Conservation (phyloP, 768 basidiomycete genomes). For the Kwoniella mangroviensis region DNA sequence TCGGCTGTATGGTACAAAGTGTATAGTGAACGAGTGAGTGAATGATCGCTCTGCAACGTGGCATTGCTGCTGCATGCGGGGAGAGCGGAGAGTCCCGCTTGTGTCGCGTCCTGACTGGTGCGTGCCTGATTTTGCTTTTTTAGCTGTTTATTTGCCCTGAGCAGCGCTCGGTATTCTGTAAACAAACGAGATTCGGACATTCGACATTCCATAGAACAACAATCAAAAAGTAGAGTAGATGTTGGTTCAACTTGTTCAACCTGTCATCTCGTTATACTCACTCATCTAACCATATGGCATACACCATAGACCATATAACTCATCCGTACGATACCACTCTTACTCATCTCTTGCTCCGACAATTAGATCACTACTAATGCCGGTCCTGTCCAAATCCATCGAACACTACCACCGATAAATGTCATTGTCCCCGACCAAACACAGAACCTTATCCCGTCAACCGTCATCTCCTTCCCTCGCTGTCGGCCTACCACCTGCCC, state of each 20-base stretch:
- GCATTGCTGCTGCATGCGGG: background rate
- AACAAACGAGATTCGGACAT: slow-evolving; percentile 2
- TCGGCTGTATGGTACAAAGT: too few relatives aligned
- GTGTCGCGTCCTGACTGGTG: background rate
- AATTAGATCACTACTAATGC: background rate
- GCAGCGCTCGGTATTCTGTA: background rate
- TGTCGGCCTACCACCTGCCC: slow-evolving; percentile 44
- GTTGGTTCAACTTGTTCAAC: slow-evolving; percentile 6
- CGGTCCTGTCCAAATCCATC: slow-evolving; percentile 1
- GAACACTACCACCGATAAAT: background rate
- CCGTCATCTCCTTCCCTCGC: slow-evolving; percentile 46
- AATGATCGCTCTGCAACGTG: background rate
- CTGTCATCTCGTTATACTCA: background rate
- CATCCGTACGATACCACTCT: too few relatives aligned
- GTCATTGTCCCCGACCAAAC: slow-evolving; percentile 34
- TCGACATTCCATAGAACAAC: slow-evolving; percentile 1
- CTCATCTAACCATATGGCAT: background rate
- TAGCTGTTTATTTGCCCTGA: background rate
- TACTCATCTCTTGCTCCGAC: background rate
- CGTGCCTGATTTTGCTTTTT: background rate
- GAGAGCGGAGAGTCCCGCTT: background rate
- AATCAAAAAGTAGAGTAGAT: background rate
- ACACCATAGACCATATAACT: too few relatives aligned
- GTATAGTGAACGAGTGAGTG: background rate
- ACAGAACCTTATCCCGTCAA: slow-evolving; percentile 40